Evolutionary conservation across 768 basidiomycete species (phyloP), one percentile per base, ranked within the genome.

Genomic region (Leccinum obscurum): DNA sequence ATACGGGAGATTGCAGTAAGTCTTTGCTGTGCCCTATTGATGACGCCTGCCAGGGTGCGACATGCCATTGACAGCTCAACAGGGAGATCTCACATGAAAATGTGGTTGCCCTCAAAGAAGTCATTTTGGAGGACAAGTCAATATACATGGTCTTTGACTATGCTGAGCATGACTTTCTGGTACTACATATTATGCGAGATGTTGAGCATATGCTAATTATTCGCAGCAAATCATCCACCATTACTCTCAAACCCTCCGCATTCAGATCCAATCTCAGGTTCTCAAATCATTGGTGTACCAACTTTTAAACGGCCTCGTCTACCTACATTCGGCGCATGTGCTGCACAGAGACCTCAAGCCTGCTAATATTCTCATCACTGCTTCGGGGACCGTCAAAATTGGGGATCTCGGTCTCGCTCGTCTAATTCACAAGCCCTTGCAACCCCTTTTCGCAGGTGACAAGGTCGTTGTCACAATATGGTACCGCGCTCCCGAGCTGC

Each of bases 61-160:
- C 44, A 57, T 34, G 41, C 41, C n/a, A n/a, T 20, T 54, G 56
- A 51, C 66, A 95, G 92, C 77, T 95, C 65, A 96, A 96, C 74
- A 82, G 91, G 54, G 95, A 96, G 70, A 91, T 95, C 37, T 80
- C 84, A 57, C 94, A 96, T 71, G 90, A 92, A 72, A 98, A 99
- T 67, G 78, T 99, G 1, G 93, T 94, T 9, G 85, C 93, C 0
- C 83, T 99, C 44, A 86, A 90, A 66, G 96, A 98, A 72, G 96
- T 98, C 44, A 95, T 99, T 57, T 78, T 99, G 28, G 96, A 99
- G 71, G 97, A 98, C 65, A 98, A 98, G 74, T 94, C 93, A 1
- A 98, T 99, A 63, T 97, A 95, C 73, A 98, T 99, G 93, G 95
- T 98, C 14, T 98, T 99, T 65, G 96, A 98, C 66, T 99, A 97